Evolutionary conservation across 352 stramenopile species (phyloP).

Genomic region (Pelagophyceae sp.): DNA sequence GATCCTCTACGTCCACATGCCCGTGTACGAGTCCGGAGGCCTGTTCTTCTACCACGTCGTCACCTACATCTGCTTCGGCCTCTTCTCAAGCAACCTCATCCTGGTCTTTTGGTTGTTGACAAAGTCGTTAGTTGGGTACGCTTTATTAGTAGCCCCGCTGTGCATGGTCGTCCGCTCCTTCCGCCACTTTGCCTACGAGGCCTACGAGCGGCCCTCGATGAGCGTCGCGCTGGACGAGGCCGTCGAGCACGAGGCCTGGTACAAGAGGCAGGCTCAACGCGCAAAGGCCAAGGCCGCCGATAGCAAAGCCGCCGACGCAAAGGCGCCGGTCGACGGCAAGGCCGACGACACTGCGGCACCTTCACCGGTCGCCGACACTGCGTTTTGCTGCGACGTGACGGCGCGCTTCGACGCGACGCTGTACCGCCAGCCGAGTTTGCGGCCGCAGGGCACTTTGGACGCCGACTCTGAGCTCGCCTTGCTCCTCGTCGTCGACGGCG

Average conservation of each 20-base stretch:
- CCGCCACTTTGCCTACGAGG: not conserved
- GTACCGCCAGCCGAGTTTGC: not conserved
- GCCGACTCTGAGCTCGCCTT: not conserved
- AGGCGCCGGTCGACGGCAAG: no score
- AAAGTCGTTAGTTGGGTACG: not conserved
- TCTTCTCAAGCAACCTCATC: not conserved
- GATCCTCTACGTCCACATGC: conserved; percentile 12
- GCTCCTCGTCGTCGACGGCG: not conserved
- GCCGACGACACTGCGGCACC: no score
- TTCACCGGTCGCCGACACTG: not conserved
- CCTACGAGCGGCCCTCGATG: not conserved
- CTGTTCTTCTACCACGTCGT: conserved; percentile 8
- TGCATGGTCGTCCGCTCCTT: not conserved
- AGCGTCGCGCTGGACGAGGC: not conserved
- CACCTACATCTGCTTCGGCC: not conserved
- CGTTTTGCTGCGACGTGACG: not conserved
- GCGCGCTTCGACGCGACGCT: not conserved
- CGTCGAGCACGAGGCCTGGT: not conserved
- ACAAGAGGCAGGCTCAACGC: no score
- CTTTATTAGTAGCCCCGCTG: not conserved
- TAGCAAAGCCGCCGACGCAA: no score
- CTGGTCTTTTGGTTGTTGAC: conserved; percentile 14
- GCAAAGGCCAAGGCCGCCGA: no score
- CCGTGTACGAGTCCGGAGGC: conserved; percentile 7
- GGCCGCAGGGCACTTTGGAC: not conserved